Percentiles rank a stretch among this genome's conserved stretches.
phyloP scores from a whole-genome alignment of 2,329 filamentous ascomycete species.

The Exserohilum turcica region DNA sequence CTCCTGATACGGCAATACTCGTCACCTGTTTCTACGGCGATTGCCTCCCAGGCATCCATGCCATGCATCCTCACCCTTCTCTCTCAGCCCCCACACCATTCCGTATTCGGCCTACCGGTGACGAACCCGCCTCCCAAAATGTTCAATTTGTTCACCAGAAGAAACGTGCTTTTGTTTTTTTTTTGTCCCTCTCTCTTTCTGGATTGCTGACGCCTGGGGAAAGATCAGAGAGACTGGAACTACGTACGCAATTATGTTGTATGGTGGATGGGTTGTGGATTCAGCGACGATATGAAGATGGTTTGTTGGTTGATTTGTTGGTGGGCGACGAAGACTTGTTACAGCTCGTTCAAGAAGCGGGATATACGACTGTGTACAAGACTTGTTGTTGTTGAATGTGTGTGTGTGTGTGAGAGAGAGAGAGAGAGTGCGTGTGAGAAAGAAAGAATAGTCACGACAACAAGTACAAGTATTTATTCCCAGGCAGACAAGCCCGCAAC shows the following conservation, averaged over 20 bases:
- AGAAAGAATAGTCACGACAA: no score
- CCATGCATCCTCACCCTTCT: no score
- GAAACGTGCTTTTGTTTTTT: neutral
- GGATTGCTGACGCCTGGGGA: conserved; percentile 18
- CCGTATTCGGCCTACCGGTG: conserved; percentile 32
- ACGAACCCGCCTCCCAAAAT: no score
- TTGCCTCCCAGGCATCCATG: conserved; percentile 20
- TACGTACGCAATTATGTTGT: conserved; percentile 18
- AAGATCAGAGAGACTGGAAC: no score
- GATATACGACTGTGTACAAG: no score
- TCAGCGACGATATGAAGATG: no score
- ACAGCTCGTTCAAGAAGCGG: no score
- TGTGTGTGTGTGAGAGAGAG: neutral
- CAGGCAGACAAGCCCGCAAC: conserved; percentile 38
- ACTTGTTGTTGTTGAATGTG: no score
- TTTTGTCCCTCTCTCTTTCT: neutral
- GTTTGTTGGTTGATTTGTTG: no score
- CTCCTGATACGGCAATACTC: neutral
- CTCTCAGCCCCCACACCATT: conserved; percentile 20
- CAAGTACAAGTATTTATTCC: conserved; percentile 28
- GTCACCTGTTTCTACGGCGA: neutral
- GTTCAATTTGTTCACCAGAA: conserved; percentile 26
- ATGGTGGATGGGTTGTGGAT: no score
- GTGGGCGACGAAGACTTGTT: no score
- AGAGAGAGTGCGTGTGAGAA: conserved; percentile 16